Conservation (phyloP, 495 filamentous ascomycete genomes). For the Neurospora cerealis region DNA sequence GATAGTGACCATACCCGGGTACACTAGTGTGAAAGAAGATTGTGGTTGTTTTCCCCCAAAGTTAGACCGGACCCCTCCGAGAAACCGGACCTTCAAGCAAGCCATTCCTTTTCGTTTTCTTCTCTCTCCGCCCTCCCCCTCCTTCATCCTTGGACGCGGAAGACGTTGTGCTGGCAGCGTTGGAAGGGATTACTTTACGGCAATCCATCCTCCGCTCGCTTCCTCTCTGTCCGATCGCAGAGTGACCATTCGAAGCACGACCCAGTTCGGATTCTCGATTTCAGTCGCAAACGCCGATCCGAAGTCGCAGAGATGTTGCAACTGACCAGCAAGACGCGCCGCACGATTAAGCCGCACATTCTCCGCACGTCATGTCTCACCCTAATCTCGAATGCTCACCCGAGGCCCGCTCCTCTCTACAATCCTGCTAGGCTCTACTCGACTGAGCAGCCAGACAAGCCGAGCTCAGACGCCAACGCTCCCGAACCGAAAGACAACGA, state of each 20-base stretch:
- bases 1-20: neutral
- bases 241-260: neutral
- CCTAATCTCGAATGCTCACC: conserved; percentile 1
- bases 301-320: conserved; percentile 9
- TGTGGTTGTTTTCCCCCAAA: neutral
- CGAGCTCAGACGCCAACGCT: neutral
- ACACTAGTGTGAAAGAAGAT: neutral
- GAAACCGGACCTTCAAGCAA: neutral
- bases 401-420: neutral
- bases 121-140: neutral
- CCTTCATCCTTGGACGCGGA: neutral
- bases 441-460: neutral
- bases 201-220: neutral
- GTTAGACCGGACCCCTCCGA: neutral
- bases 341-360: conserved; percentile 3
- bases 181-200: neutral
- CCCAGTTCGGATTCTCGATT: neutral
- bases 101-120: neutral
- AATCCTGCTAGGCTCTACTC: conserved; percentile 2
- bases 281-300: neutral
- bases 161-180: neutral
- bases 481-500: neutral
- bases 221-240: neutral
- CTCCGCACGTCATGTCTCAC: conserved; percentile 17
- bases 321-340: conserved; percentile 5